A percentile compares a stretch with the other conserved stretches of the same genome.
phyloP scores from a whole-genome alignment of 225 moss, liverwort and hornwort genomes.

The Antitrichia curtipendula region DNA sequence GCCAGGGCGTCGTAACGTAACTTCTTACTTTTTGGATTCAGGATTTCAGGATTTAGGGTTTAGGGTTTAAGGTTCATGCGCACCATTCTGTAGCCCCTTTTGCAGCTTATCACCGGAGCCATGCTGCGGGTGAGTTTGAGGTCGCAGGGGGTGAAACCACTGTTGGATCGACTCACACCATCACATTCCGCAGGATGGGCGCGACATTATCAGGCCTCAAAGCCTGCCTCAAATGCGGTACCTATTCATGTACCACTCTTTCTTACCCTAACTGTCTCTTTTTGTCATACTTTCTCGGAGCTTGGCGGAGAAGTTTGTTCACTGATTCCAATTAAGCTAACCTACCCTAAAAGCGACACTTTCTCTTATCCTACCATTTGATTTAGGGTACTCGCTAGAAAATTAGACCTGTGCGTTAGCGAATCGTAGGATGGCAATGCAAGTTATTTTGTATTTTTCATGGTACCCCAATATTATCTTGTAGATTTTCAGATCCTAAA shows the following conservation, averaged over 20 bases:
- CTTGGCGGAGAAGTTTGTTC: background rate
- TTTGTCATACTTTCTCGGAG: background rate
- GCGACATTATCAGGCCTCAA: constrained; percentile 9
- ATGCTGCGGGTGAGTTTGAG: background rate
- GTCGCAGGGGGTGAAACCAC: constrained; percentile 16
- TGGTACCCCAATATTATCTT: background rate
- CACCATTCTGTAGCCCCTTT: background rate
- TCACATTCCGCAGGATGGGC: constrained; percentile 20
- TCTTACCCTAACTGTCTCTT: background rate
- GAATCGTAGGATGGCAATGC: background rate
- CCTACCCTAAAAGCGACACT: background rate
- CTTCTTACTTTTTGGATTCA: background rate
- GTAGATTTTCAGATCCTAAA: background rate
- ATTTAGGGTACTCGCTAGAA: background rate
- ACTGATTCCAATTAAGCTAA: background rate
- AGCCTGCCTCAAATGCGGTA: constrained; percentile 14
- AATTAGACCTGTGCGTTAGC: background rate
- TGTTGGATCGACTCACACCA: constrained; percentile 26
- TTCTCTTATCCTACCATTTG: background rate
- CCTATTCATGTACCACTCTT: background rate
- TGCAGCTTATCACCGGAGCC: background rate
- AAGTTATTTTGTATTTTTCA: background rate
- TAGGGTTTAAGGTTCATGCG: background rate
- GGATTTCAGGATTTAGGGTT: background rate
- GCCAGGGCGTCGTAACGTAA: background rate